Evolutionary conservation across 2,329 filamentous ascomycete genomes (phyloP), one percentile per base, ranked within the genome.

Genomic region (Epichloe gansuensis): DNA sequence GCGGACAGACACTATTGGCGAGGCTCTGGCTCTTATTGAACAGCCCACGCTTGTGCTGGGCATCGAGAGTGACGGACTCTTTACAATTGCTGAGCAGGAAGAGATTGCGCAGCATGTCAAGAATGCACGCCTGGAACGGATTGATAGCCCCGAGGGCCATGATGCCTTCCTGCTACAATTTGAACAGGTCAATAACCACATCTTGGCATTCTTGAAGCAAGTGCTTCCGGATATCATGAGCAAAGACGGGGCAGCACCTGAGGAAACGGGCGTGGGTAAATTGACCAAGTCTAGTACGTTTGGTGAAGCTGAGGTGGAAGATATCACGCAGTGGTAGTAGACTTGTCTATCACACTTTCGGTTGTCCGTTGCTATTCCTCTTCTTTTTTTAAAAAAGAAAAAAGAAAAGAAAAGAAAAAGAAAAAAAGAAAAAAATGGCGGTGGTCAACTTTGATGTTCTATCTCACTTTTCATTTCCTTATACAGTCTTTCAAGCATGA

Each of bases 81-180:
- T 98, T 67, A 97, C 91, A 0, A 97, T 95, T 67, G 89, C 89
- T 5, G 93, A 98, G 71, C 93, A 98, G 71, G 77, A 96, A 66
- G 89, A 97, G 69, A 73, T 98, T 50, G 93, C 91, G 0, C 79
- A 82, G 38, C 81, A 85, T 54, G 89, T 97, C 56, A 84, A 84
- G 3, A 74, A 91, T 60, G 83, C 87, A 1, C 78, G 80, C 11
- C 71, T 98, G 27, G 83, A 89, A 67, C 88, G 83, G 46, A 98
- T 98, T 54, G 89, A 97, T 62, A 94, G 87, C 55, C 86, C 89
- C 0, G 93, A 98, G 65, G 93, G 93, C 1, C 93, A 98, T 62
- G 93, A 98, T 67, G 93, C 93, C 0, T 98, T 98, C 67, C 69
- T 98, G 61, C 71, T 98, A 51, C 91, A 98, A 68, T 98, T 98